phyloP scores from a whole-genome alignment of 345 rosid genomes.

The Eutrema yunnanense region DNA sequence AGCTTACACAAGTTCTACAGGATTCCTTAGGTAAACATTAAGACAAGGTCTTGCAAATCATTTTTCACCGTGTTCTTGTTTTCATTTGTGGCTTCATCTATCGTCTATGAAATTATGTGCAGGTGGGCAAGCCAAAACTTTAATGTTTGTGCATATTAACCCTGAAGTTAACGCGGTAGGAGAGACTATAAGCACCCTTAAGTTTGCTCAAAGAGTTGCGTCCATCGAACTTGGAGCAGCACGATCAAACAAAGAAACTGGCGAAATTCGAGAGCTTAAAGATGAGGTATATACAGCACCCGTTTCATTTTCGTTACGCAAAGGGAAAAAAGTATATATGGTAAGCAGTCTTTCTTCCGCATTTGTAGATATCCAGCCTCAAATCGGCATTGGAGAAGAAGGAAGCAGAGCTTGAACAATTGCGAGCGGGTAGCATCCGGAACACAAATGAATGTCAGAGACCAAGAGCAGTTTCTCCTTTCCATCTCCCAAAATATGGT shows the following conservation, averaged over 20 bases:
- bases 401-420: slow-evolving; percentile 76
- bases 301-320: not conserved
- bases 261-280: slow-evolving; percentile 81
- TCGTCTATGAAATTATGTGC: not conserved
- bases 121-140: slow-evolving; percentile 98
- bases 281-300: slow-evolving; percentile 60
- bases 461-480: slow-evolving; percentile 86
- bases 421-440: slow-evolving; percentile 38
- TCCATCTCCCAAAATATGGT: slow-evolving; percentile 39
- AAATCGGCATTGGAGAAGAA: slow-evolving; percentile 75
- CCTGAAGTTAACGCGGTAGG: slow-evolving; percentile 79
- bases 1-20: slow-evolving; percentile 91
- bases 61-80: not conserved
- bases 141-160: slow-evolving; percentile 93
- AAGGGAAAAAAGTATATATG: not conserved
- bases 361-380: slow-evolving; percentile 63
- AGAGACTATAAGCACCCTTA: slow-evolving; percentile 92
- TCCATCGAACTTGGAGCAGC: slow-evolving; percentile 97
- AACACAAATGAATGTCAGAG: slow-evolving; percentile 52
- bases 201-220: slow-evolving; percentile 95
- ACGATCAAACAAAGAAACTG: slow-evolving; percentile 82
- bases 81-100: not conserved
- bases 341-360: not conserved
- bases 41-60: not conserved
- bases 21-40: slow-evolving; percentile 70